Conservation (phyloP, 768 basidiomycete genomes). For the Xerocomus spinulosus region DNA sequence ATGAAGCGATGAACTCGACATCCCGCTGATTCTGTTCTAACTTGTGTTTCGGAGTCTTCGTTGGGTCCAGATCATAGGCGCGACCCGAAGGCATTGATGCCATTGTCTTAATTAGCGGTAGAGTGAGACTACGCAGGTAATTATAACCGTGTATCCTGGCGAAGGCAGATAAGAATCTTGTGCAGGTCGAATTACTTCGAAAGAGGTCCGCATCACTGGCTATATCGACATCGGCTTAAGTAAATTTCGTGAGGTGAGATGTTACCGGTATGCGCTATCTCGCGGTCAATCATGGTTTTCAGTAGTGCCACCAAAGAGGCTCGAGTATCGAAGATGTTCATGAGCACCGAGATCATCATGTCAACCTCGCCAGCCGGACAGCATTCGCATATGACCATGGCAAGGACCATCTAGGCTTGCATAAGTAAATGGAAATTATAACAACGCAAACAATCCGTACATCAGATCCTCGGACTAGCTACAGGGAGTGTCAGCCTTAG, state of each 20-base stretch:
- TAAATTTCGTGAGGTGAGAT: background rate
- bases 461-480: conserved; percentile 74
- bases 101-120: conserved; percentile 75
- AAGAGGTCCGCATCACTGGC: conserved; percentile 81
- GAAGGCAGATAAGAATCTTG: conserved; percentile 81
- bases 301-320: conserved; percentile 67
- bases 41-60: conserved; percentile 53
- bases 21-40: conserved; percentile 63
- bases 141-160: conserved; percentile 89
- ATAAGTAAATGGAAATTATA: conserved; percentile 7
- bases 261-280: conserved; percentile 73
- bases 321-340: conserved; percentile 82
- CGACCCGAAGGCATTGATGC: conserved; percentile 64
- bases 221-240: conserved; percentile 27
- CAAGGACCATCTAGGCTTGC: conserved; percentile 58
- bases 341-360: conserved; percentile 76
- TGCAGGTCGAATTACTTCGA: conserved; percentile 82
- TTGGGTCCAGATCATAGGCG: conserved; percentile 76
- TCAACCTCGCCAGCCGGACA: conserved; percentile 79
- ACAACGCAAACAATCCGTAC: conserved; percentile 37
- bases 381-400: conserved; percentile 82
- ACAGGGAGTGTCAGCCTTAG: conserved; percentile 4
- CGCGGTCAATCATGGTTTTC: conserved; percentile 81
- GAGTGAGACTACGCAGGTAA: conserved; percentile 77
- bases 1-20: conserved; percentile 67